These are phyloP conservation scores for Dioscorea cayenensis DNA, from an alignment of 116 monocot species.

Conservation along the genomic window DNA sequence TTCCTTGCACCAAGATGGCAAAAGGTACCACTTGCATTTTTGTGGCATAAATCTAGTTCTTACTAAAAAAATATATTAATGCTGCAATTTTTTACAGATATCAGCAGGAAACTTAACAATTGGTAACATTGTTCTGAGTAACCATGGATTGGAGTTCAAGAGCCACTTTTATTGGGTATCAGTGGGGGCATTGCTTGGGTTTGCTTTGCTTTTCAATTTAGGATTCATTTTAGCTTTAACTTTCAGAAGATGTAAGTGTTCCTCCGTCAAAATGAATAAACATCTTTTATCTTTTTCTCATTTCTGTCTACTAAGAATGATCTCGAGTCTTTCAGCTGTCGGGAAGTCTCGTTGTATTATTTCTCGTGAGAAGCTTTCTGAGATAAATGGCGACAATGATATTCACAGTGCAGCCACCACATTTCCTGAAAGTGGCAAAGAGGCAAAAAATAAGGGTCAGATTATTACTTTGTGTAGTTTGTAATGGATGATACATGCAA, in stretches of 20 bases:
- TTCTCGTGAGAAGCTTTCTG: conserved; percentile 53
- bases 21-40: conserved; percentile 36
- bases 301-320: background rate
- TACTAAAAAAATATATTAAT: background rate
- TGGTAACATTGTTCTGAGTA: conserved; percentile 28
- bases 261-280: background rate
- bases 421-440: background rate
- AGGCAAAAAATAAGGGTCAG: too few relatives aligned
- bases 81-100: conserved; percentile 15
- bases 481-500: too few relatives aligned
- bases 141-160: conserved; percentile 23
- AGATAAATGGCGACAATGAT: conserved; percentile 18
- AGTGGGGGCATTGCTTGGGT: conserved; percentile 54
- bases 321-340: conserved; percentile 25
- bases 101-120: conserved; percentile 31
- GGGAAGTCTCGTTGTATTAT: conserved; percentile 60
- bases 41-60: background rate
- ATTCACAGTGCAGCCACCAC: background rate
- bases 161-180: conserved; percentile 72
- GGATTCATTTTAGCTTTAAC: conserved; percentile 59
- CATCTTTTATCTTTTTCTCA: too few relatives aligned
- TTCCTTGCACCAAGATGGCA: conserved; percentile 79
- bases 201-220: conserved; percentile 47
- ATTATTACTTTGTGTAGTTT: too few relatives aligned
- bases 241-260: conserved; percentile 40